Conservation (phyloP, 2,329 filamentous ascomycete species). For the Hymenoscyphus fructigenus region DNA sequence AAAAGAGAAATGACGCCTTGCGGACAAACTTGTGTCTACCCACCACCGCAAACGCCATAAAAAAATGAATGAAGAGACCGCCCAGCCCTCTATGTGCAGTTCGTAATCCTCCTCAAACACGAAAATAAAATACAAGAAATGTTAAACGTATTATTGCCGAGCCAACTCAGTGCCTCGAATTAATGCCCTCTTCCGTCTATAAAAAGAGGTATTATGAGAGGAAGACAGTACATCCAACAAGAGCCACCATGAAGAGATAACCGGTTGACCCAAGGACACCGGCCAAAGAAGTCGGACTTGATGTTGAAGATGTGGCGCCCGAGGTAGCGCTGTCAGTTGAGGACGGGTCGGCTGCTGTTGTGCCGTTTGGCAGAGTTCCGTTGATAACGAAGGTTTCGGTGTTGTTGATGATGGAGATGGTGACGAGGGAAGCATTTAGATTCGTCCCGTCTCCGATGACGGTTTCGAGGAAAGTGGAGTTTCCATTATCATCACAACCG, state of each 20-base stretch:
- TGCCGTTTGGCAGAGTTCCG: constrained; percentile 71
- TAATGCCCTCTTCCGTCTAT: background rate
- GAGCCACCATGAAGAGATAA: constrained; percentile 34
- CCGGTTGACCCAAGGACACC: constrained; percentile 18
- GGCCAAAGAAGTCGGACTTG: constrained; percentile 29
- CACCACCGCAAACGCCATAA: background rate
- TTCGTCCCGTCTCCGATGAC: constrained; percentile 64
- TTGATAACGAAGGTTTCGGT: constrained; percentile 68
- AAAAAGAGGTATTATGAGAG: constrained; percentile 1
- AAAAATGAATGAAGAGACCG: background rate
- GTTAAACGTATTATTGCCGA: background rate
- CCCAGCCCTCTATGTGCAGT: background rate
- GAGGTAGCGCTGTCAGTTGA: constrained; percentile 42
- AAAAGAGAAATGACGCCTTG: too few species aligned
- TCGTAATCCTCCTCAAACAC: background rate
- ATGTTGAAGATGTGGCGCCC: constrained; percentile 9
- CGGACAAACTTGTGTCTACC: too few species aligned
- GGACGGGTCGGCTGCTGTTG: constrained; percentile 47
- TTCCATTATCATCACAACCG: constrained; percentile 67
- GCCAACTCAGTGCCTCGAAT: background rate
- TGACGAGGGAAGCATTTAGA: constrained; percentile 62
- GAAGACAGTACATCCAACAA: constrained; percentile 29
- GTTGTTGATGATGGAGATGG: constrained; percentile 61
- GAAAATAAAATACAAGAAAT: background rate
- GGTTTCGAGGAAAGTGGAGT: constrained; percentile 57